Evolutionary conservation across 805 yeast genomes (phyloP).

Genomic region (Cyberlindnera nakhonratchasimensis): DNA sequence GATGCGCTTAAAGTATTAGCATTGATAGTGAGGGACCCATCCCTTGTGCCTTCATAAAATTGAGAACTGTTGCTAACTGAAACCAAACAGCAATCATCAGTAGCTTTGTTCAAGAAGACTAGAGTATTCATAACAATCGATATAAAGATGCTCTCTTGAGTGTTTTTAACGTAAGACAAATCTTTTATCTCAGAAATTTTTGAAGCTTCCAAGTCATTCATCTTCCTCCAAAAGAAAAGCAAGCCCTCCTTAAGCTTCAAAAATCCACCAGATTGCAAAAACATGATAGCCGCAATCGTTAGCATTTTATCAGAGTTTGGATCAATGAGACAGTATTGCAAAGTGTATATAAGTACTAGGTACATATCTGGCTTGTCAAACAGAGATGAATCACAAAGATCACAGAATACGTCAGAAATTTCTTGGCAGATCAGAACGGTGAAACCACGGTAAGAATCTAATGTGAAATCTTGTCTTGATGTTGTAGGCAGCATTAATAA

Average conservation of each 20-base stretch:
- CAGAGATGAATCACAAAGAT: constrained; percentile 20
- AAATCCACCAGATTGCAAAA: constrained; percentile 51
- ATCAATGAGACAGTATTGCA: constrained; percentile 33
- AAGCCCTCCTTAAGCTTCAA: constrained; percentile 30
- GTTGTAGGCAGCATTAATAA: constrained; percentile 44
- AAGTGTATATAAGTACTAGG: constrained; percentile 36
- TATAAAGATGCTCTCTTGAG: constrained; percentile 34
- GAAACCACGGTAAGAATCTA: constrained; percentile 34
- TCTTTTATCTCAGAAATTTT: constrained; percentile 33
- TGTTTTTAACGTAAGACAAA: constrained; percentile 34
- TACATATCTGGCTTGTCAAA: constrained; percentile 28
- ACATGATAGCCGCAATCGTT: constrained; percentile 41
- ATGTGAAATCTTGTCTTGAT: constrained; percentile 42
- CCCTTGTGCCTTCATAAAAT: constrained; percentile 37
- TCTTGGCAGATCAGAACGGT: constrained; percentile 41
- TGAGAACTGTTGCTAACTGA: constrained; percentile 33
- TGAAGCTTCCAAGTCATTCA: constrained; percentile 24
- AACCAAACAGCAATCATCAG: constrained; percentile 33
- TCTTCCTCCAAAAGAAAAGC: constrained; percentile 27
- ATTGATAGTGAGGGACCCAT: constrained; percentile 18
- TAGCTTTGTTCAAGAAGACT: constrained; percentile 43
- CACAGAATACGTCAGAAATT: constrained; percentile 26
- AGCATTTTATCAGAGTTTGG: constrained; percentile 32
- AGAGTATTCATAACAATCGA: constrained; percentile 43
- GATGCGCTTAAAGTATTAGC: constrained; percentile 22